Evolutionary conservation across 768 basidiomycete genomes (phyloP), one percentile per base, ranked within the genome.

Genomic region (Tephrocybe sp.): DNA sequence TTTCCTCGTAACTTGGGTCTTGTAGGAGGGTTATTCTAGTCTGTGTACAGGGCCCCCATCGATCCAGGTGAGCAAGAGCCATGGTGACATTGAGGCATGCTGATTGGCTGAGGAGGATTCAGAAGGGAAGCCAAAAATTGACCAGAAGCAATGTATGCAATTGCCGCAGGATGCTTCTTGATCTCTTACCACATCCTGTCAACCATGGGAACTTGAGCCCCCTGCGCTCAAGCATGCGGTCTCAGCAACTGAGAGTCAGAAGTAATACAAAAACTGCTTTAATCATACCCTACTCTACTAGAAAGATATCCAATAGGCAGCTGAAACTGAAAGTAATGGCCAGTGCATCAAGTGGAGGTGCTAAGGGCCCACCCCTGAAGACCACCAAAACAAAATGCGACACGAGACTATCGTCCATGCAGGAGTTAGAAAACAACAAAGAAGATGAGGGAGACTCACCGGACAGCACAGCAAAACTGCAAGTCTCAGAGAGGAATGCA

Each of bases 41-140:
- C 24, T 26, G 42, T 16, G 42, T 44, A 28, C 42, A 44, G 16
- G 42, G 42, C 13, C 42, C 42, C 42, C 42, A 44, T 9, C 16
- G 12, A 9, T 44, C 26, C 42, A 44, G 25, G n/a, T 28, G 26
- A 18, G 22, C 26, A 16, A 44, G 11, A n/a, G 42, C 26, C 12
- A 4, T 5, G 26, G 42, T 28, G 42, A 30, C 15, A 16, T 44
- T 16, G 42, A 18, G 28, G 16, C 42, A 21, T 21, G 31, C 16
- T 44, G 25, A 4, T 44, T 44, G 21, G 16, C 42, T 44, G 42
- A 26, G 13, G 22, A 44, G 42, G n/a, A 44, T 26, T 28, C 42
- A 26, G 16, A 38, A 38, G 16, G 9, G 26, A 44, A 26, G 42
- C 26, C 42, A 28, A 28, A 26, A 44, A 44, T 26, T 15, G 42